Percentiles rank a stretch among this genome's conserved stretches.
Conservation (phyloP, 495 filamentous ascomycete species). For the Aspergillus saccharolyticus region DNA sequence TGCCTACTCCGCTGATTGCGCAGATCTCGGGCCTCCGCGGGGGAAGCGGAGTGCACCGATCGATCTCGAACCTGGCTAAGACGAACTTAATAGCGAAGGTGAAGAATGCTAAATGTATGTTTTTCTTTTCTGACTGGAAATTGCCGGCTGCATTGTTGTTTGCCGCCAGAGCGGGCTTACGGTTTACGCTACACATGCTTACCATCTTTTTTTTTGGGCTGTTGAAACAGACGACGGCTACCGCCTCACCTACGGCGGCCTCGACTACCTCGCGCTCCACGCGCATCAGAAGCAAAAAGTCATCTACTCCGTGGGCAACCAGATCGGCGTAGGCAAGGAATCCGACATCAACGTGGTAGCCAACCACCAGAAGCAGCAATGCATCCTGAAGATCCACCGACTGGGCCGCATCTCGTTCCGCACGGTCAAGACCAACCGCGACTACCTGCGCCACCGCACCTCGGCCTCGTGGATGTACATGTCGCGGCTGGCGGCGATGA, state of each 20-base stretch:
- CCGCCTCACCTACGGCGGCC: constrained; percentile 90
- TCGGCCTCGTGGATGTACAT: constrained; percentile 96
- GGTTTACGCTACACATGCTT: no score
- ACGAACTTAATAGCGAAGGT: constrained; percentile 85
- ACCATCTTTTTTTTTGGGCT: not conserved
- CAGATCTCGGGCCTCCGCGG: constrained; percentile 77
- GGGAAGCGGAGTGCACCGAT: constrained; percentile 77
- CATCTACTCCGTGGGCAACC: constrained; percentile 88
- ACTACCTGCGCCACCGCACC: constrained; percentile 81
- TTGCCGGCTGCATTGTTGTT: no score
- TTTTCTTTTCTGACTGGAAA: no score
- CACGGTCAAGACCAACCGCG: constrained; percentile 88
- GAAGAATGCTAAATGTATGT: constrained; percentile 83
- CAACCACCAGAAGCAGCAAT: constrained; percentile 55
- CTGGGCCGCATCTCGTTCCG: constrained; percentile 96
- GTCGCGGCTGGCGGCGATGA: constrained; percentile 82
- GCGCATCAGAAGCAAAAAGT: constrained; percentile 70
- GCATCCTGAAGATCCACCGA: constrained; percentile 87
- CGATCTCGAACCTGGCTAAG: constrained; percentile 88
- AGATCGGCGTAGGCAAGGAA: constrained; percentile 96
- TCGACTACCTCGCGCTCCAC: constrained; percentile 93
- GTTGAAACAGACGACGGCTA: constrained; percentile 94
- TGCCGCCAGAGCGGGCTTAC: no score
- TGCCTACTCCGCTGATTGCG: constrained; percentile 83
- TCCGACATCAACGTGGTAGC: constrained; percentile 93